Percentiles rank a stretch among this genome's conserved stretches.
Evolutionary conservation across 371 early-diverging fungal species (phyloP).

Genomic region (Mortierella sp.): DNA sequence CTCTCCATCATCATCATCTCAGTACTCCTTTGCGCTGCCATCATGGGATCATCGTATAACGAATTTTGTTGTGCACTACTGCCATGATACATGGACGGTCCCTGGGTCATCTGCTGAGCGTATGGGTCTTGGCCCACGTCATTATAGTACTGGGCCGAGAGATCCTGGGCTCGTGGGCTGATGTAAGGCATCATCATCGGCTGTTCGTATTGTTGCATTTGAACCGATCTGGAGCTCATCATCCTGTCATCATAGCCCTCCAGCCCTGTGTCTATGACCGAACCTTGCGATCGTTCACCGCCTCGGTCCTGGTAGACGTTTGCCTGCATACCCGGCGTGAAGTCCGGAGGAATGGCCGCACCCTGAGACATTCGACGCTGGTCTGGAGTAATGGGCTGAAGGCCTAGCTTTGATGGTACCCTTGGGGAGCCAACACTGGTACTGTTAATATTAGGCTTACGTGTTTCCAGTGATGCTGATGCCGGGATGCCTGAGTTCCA

Average conservation of each 20-base stretch:
- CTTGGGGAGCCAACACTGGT: no score
- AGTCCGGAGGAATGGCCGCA: constrained; percentile 23
- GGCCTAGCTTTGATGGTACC: neutral
- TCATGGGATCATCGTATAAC: neutral
- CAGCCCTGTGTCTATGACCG: neutral
- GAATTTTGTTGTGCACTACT: neutral
- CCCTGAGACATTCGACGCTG: constrained; percentile 8
- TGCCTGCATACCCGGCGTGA: constrained; percentile 34
- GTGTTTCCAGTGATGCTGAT: neutral
- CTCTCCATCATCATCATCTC: neutral
- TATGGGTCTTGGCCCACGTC: neutral
- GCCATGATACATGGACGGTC: neutral
- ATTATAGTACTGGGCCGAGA: constrained; percentile 9
- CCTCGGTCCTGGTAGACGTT: constrained; percentile 20
- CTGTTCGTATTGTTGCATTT: neutral
- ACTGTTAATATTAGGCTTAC: neutral
- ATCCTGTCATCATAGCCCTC: neutral
- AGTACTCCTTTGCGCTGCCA: neutral
- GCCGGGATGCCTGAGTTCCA: neutral
- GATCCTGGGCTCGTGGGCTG: constrained; percentile 3
- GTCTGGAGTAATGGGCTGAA: neutral
- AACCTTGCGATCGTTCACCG: constrained; percentile 22
- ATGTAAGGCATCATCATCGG: neutral
- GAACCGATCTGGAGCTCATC: neutral
- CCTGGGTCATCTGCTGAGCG: neutral